These are phyloP conservation scores for Phytophthora fragariae DNA, from an alignment of 352 stramenopile genomes.

Conservation along the genomic window DNA sequence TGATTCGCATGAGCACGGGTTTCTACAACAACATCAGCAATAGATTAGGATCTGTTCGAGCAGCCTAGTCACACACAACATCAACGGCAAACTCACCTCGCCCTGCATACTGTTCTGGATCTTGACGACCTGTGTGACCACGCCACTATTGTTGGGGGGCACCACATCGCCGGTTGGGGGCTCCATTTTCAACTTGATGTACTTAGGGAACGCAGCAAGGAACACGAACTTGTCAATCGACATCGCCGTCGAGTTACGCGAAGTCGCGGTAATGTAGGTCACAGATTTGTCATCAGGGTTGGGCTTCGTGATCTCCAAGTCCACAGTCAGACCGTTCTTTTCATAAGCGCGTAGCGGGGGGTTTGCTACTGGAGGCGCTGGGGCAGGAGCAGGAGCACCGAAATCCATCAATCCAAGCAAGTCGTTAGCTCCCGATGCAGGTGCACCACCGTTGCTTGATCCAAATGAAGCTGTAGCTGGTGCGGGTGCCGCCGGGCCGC, in stretches of 20 bases:
- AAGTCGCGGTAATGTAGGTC: conserved; percentile 93
- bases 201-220: conserved; percentile 96
- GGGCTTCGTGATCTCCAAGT: conserved; percentile 93
- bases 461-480: conserved; percentile 26
- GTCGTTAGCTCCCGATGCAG: conserved; percentile 43
- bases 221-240: conserved; percentile 95
- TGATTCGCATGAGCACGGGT: conserved; percentile 88
- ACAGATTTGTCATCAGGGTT: conserved; percentile 93
- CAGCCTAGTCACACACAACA: not conserved
- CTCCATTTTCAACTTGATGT: conserved; percentile 98
- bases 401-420: conserved; percentile 85
- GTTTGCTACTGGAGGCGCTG: conserved; percentile 45
- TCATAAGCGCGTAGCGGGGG: conserved; percentile 93
- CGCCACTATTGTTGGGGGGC: conserved; percentile 77
- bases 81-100: conserved; percentile 56
- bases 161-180: conserved; percentile 94
- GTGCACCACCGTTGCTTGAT: conserved; percentile 25
- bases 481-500: conserved; percentile 38
- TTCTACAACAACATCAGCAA: conserved; percentile 59
- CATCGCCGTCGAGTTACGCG: conserved; percentile 91
- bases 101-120: conserved; percentile 96
- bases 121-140: conserved; percentile 95
- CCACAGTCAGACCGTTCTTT: conserved; percentile 95
- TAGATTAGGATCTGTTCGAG: conserved; percentile 16
- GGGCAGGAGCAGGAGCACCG: conserved; percentile 41